Conservation (phyloP, 371 early-diverging fungal species). For the Mortierella sp. region DNA sequence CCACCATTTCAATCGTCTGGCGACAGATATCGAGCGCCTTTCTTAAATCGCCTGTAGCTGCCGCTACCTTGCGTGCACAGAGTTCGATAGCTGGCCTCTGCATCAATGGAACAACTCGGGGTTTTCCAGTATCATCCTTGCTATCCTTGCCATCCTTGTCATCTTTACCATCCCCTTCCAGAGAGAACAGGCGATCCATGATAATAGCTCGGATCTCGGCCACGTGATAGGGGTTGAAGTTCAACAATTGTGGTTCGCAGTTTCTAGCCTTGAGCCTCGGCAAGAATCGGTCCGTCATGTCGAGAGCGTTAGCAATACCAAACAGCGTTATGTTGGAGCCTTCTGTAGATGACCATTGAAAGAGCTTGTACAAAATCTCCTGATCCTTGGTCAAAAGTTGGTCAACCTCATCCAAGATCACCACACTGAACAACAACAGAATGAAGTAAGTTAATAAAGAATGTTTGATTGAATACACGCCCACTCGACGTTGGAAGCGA, state of each 20-base stretch:
- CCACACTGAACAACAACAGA: constrained; percentile 58
- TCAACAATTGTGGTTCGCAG: constrained; percentile 82
- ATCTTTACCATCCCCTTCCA: constrained; percentile 18
- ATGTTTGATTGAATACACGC: no score
- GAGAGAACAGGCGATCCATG: constrained; percentile 77
- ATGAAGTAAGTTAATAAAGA: not conserved
- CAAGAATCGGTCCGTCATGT: constrained; percentile 89
- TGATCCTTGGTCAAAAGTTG: constrained; percentile 83
- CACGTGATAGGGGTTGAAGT: constrained; percentile 89
- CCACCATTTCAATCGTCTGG: constrained; percentile 86
- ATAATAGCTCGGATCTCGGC: constrained; percentile 87
- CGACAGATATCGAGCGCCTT: constrained; percentile 93
- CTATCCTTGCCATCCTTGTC: constrained; percentile 16
- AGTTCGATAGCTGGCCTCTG: constrained; percentile 91
- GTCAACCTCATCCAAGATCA: constrained; percentile 95
- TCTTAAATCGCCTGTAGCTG: constrained; percentile 91
- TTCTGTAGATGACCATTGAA: constrained; percentile 79
- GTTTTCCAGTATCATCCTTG: constrained; percentile 1
- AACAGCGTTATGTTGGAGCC: constrained; percentile 81
- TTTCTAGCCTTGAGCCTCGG: constrained; percentile 89
- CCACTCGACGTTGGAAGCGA: not conserved
- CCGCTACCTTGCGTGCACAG: constrained; percentile 93
- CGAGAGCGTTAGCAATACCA: constrained; percentile 97
- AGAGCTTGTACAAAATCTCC: constrained; percentile 90
- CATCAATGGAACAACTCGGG: constrained; percentile 68